These are phyloP conservation scores for Ustilago trichophora DNA, from an alignment of 1,284 basidiomycete genomes.

Conservation along the genomic window DNA sequence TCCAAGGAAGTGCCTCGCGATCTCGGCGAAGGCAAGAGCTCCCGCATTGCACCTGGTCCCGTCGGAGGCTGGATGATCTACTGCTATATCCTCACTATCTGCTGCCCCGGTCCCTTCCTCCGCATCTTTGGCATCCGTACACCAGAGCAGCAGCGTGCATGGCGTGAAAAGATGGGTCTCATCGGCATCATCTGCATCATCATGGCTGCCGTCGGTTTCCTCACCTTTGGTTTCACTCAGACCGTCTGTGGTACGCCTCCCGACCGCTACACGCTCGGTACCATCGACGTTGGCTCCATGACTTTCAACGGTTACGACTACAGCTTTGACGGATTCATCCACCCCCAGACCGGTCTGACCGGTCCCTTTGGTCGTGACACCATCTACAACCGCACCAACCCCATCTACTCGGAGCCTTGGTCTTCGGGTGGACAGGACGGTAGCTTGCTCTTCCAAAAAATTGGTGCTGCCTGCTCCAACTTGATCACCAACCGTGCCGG, in stretches of 20 bases:
- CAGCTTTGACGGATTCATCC: slow-evolving; percentile 80
- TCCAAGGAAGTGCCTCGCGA: slow-evolving; percentile 55
- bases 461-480: slow-evolving; percentile 81
- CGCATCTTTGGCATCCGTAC: slow-evolving; percentile 78
- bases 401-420: slow-evolving; percentile 80
- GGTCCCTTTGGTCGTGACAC: slow-evolving; percentile 59
- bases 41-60: slow-evolving; percentile 73
- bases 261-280: slow-evolving; percentile 80
- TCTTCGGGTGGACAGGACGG: slow-evolving; percentile 84
- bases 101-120: slow-evolving; percentile 75
- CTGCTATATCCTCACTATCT: slow-evolving; percentile 85
- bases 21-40: slow-evolving; percentile 44
- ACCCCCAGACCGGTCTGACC: slow-evolving; percentile 53
- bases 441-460: slow-evolving; percentile 92
- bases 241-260: slow-evolving; percentile 86
- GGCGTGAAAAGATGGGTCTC: slow-evolving; percentile 98
- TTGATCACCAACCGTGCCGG: slow-evolving; percentile 72
- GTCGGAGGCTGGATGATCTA: slow-evolving; percentile 96
- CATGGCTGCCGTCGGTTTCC: slow-evolving; percentile 94
- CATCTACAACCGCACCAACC: slow-evolving; percentile 83
- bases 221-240: slow-evolving; percentile 99
- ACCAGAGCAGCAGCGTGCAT: slow-evolving; percentile 92
- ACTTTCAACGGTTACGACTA: slow-evolving; percentile 93
- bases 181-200: slow-evolving; percentile 79
- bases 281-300: slow-evolving; percentile 81